A percentile compares a stretch with the other conserved stretches of the same genome.
These are phyloP conservation scores for Aegle marmelos DNA, from an alignment of 345 rosid genomes.

Conservation along the genomic window DNA sequence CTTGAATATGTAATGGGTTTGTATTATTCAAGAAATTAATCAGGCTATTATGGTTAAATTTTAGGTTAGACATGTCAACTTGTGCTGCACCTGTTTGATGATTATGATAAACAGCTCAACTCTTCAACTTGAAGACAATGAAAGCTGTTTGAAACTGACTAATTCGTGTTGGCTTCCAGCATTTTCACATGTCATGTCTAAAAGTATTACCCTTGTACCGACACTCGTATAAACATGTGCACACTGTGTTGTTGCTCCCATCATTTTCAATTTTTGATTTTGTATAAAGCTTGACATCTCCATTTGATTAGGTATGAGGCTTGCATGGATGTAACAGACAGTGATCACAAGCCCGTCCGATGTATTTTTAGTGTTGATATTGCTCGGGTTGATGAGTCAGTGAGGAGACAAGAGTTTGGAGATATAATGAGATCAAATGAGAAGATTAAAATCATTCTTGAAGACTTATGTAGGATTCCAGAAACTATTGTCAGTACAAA, in stretches of 20 bases:
- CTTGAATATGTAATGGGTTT: neutral
- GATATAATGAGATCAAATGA: conserved; percentile 49
- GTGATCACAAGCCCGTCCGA: conserved; percentile 88
- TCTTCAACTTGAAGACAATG: neutral
- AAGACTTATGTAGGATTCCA: conserved; percentile 55
- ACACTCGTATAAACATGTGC: neutral
- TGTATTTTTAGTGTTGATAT: conserved; percentile 58
- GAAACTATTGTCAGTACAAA: conserved; percentile 69
- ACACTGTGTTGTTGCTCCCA: neutral
- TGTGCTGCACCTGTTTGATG: neutral
- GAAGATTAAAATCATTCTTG: conserved; percentile 46
- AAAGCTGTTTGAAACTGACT: neutral
- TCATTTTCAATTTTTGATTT: neutral
- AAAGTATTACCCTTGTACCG: neutral
- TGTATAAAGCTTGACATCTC: conserved; percentile 9
- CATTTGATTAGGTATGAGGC: conserved; percentile 57
- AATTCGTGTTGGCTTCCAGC: neutral
- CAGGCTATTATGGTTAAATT: neutral
- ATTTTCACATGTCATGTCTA: neutral
- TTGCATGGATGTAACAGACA: conserved; percentile 79
- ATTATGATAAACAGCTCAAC: neutral
- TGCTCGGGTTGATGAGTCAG: conserved; percentile 70
- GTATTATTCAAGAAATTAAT: neutral
- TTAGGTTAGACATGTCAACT: neutral
- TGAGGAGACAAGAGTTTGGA: conserved; percentile 71